A percentile compares a stretch with the other conserved stretches of the same genome.
These are phyloP conservation scores for Exobasidium cylindrosporum DNA, from an alignment of 1,284 basidiomycete species.

Conservation along the genomic window DNA sequence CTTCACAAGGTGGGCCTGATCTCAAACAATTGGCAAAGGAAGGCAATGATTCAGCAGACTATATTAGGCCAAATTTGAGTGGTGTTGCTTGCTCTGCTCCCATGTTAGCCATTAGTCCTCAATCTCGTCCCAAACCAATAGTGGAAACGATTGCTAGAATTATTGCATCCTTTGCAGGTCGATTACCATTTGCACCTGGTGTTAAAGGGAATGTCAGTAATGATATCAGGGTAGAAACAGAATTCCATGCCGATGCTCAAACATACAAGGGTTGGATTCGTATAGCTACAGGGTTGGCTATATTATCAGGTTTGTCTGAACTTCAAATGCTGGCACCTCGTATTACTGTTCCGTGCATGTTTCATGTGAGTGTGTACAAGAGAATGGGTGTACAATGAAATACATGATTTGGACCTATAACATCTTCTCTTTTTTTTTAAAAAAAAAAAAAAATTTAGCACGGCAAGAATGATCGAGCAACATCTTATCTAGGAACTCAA, in stretches of 20 bases:
- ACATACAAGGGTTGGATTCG: constrained; percentile 60
- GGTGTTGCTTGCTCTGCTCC: constrained; percentile 58
- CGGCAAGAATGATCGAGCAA: constrained; percentile 59
- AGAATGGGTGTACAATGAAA: not conserved
- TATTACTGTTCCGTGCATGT: constrained; percentile 56
- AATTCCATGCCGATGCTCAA: constrained; percentile 52
- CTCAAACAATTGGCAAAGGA: constrained; percentile 1
- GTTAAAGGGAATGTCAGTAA: constrained; percentile 60
- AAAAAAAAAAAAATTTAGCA: no score
- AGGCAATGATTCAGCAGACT: not conserved
- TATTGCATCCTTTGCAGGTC: constrained; percentile 56
- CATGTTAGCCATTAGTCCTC: constrained; percentile 57
- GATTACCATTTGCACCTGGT: constrained; percentile 57
- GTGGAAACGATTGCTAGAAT: constrained; percentile 56
- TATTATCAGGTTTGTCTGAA: constrained; percentile 57
- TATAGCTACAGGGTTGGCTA: constrained; percentile 59
- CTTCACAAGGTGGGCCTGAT: constrained; percentile 25
- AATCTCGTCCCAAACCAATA: constrained; percentile 55
- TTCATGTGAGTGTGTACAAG: constrained; percentile 39
- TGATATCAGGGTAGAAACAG: constrained; percentile 58
- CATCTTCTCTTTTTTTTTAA: no score
- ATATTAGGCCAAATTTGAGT: constrained; percentile 31
- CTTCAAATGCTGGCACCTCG: constrained; percentile 51
- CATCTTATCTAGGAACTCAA: constrained; percentile 57
- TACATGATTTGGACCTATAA: not conserved